Evolutionary conservation across 805 yeast species (phyloP).

Genomic region (Sugiyamaella americana): DNA sequence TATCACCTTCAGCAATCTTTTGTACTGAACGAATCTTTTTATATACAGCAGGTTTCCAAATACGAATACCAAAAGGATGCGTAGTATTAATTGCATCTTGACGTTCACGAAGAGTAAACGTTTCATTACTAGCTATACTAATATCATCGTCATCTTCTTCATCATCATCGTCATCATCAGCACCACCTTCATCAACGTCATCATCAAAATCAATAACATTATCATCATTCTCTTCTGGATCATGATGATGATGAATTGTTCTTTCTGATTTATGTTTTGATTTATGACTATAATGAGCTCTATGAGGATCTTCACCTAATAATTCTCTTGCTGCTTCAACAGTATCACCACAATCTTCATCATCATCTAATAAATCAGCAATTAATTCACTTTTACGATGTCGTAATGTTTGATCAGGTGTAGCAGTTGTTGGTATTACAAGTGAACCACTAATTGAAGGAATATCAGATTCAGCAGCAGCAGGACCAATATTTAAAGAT

Average conservation of each 20-base stretch:
- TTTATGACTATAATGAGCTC: neutral
- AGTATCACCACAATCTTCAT: conserved; percentile 7
- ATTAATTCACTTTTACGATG: conserved; percentile 16
- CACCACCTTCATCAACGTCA: conserved; percentile 5
- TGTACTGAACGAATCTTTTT: conserved; percentile 91
- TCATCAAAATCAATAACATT: conserved; percentile 6
- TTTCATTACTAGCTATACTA: conserved; percentile 50
- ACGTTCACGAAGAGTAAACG: conserved; percentile 82
- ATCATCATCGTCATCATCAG: conserved; percentile 17
- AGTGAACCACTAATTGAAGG: neutral
- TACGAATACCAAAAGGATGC: conserved; percentile 96
- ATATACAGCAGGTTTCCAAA: conserved; percentile 97
- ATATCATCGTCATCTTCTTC: conserved; percentile 31
- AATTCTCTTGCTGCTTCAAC: conserved; percentile 5
- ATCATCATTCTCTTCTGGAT: conserved; percentile 8
- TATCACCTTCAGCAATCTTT: conserved; percentile 84
- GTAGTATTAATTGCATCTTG: conserved; percentile 95
- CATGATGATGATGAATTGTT: neutral
- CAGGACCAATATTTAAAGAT: neutral
- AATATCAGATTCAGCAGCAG: neutral
- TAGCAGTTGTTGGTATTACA: neutral
- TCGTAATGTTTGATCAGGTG: conserved; percentile 5
- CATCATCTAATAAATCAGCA: conserved; percentile 12
- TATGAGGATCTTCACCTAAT: neutral
- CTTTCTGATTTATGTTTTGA: neutral